phyloP scores from a whole-genome alignment of 1,284 basidiomycete species.

The Cystobasidiaceae sp. region DNA sequence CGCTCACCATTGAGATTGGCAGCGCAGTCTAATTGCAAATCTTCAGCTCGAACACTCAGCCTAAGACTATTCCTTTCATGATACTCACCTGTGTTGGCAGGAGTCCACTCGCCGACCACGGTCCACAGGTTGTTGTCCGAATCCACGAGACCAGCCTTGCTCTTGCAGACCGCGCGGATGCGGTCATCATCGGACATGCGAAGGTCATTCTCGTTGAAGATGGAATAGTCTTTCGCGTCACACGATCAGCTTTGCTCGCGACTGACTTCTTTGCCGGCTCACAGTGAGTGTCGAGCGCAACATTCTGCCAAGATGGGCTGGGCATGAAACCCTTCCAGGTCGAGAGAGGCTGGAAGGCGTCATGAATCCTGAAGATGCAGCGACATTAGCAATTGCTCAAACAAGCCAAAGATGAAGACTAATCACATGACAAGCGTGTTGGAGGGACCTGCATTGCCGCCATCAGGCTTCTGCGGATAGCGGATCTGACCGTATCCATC shows the following conservation, averaged over 20 bases:
- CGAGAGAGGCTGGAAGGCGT: slow-evolving; percentile 72
- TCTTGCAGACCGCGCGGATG: slow-evolving; percentile 40
- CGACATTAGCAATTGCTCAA: slow-evolving; percentile 52
- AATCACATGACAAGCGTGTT: slow-evolving; percentile 48
- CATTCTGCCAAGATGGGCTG: slow-evolving; percentile 54
- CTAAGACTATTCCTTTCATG: not conserved
- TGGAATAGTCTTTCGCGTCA: slow-evolving; percentile 3
- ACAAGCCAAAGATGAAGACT: slow-evolving; percentile 52
- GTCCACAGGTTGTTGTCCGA: slow-evolving; percentile 41
- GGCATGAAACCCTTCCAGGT: slow-evolving; percentile 69
- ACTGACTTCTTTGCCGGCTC: slow-evolving; percentile 38
- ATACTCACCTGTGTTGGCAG: slow-evolving; percentile 42
- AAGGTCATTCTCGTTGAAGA: slow-evolving; percentile 27
- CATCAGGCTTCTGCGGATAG: slow-evolving; percentile 10
- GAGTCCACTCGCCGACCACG: slow-evolving; percentile 46
- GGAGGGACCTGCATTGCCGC: slow-evolving; percentile 42
- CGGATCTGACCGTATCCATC: slow-evolving; percentile 33
- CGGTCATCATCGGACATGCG: slow-evolving; percentile 35
- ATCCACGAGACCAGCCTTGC: slow-evolving; percentile 37
- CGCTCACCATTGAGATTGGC: slow-evolving; percentile 14
- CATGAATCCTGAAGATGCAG: slow-evolving; percentile 64
- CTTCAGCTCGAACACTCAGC: not conserved
- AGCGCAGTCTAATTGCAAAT: slow-evolving; percentile 20
- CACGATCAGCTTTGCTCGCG: slow-evolving; percentile 29
- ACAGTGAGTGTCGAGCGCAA: slow-evolving; percentile 62